Conservation (phyloP, 192 early-diverging fungal genomes). For the Backusella psychrophila region DNA sequence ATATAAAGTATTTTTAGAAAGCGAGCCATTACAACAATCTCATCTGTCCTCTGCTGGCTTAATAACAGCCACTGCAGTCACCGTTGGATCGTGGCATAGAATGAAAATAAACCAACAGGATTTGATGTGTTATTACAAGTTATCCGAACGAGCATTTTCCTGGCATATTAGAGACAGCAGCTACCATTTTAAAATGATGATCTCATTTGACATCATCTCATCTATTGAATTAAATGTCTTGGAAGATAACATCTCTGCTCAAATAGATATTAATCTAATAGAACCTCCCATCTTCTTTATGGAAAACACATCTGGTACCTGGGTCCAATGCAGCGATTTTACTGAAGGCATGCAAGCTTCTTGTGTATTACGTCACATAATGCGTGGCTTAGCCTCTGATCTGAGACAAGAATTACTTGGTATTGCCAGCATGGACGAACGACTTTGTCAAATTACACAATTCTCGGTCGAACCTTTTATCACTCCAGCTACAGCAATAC, state of each 20-base stretch:
- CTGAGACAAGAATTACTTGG: conserved; percentile 23
- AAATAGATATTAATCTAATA: conserved; percentile 51
- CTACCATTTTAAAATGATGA: conserved; percentile 58
- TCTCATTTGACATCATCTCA: conserved; percentile 48
- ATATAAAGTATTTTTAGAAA: background rate
- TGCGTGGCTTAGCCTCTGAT: conserved; percentile 41
- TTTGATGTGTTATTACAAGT: conserved; percentile 52
- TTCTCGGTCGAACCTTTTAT: background rate
- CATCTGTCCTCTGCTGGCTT: background rate
- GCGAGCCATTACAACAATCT: background rate
- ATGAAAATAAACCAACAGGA: conserved; percentile 52
- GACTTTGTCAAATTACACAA: conserved; percentile 20
- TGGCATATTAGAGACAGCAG: conserved; percentile 59
- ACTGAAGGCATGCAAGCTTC: conserved; percentile 63
- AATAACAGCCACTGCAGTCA: conserved; percentile 50
- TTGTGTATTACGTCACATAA: conserved; percentile 43
- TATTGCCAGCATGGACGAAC: conserved; percentile 22
- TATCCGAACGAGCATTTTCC: conserved; percentile 45
- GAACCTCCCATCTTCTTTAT: conserved; percentile 58
- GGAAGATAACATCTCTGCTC: conserved; percentile 41
- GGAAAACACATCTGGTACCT: conserved; percentile 41
- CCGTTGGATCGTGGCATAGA: conserved; percentile 60
- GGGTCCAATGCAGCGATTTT: conserved; percentile 64
- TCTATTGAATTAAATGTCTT: conserved; percentile 43
- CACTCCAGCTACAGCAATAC: background rate